A percentile compares a stretch with the other conserved stretches of the same genome.
Evolutionary conservation across 2,329 filamentous ascomycete species (phyloP).

Genomic region (Microsporum ferrugineum): DNA sequence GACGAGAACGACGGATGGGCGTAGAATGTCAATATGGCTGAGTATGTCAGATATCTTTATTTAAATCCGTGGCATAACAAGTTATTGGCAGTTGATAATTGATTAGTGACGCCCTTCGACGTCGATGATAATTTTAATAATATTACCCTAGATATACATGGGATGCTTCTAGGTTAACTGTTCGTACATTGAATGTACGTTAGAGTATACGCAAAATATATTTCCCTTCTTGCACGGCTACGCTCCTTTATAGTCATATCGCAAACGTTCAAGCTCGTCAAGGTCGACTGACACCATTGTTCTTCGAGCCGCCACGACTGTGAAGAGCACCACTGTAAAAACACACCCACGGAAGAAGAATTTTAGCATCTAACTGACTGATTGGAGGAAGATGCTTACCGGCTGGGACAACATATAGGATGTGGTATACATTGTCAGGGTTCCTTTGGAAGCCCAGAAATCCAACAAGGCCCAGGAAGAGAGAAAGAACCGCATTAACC

Average conservation of each 20-base stretch:
- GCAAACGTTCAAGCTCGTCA: constrained; percentile 27
- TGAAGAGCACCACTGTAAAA: constrained; percentile 24
- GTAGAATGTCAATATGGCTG: not conserved
- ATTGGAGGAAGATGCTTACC: constrained; percentile 21
- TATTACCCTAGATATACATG: not conserved
- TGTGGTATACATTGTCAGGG: constrained; percentile 14
- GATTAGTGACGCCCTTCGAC: not conserved
- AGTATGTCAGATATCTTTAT: not conserved
- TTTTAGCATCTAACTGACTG: not conserved
- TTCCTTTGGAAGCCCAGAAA: constrained; percentile 17
- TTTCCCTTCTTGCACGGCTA: constrained; percentile 3
- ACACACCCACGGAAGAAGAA: not conserved
- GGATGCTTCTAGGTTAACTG: too few species aligned
- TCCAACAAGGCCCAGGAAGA: constrained; percentile 20
- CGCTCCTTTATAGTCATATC: constrained; percentile 34
- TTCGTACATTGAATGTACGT: not conserved
- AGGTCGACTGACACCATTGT: constrained; percentile 32
- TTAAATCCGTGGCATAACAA: too few species aligned
- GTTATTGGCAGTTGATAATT: not conserved
- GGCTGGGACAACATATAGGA: constrained; percentile 29
- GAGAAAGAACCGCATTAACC: constrained; percentile 22
- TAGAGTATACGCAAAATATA: not conserved
- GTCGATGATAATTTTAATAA: not conserved
- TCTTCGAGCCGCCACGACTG: constrained; percentile 23
- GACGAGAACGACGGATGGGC: constrained; percentile 11